These are phyloP conservation scores for Lichtheimia ornata DNA, from an alignment of 371 early-diverging fungal species.

Conservation along the genomic window DNA sequence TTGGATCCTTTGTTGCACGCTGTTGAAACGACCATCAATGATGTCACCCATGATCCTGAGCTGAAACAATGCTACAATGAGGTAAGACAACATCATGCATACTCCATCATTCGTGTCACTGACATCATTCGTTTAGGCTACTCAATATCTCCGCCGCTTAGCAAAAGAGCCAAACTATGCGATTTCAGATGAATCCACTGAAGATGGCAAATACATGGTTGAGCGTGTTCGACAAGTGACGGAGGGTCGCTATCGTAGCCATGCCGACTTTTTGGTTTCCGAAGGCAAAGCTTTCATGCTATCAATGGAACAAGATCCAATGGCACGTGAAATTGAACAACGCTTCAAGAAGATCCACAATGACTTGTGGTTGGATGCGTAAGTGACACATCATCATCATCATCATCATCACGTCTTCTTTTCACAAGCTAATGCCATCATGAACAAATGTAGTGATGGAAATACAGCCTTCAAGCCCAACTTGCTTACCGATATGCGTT, in stretches of 20 bases:
- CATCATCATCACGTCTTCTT: not conserved
- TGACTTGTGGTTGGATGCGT: conserved; percentile 38
- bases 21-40: conserved; percentile 32
- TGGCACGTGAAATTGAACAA: conserved; percentile 26
- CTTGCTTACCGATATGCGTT: conserved; percentile 55
- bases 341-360: conserved; percentile 28
- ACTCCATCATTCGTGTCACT: not conserved
- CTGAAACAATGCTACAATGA: conserved; percentile 34
- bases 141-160: conserved; percentile 24
- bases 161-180: conserved; percentile 33
- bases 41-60: conserved; percentile 32
- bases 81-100: conserved; percentile 7
- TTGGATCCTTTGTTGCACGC: conserved; percentile 44
- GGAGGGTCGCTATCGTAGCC: conserved; percentile 23
- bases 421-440: not conserved
- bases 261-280: conserved; percentile 21
- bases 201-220: conserved; percentile 32
- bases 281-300: conserved; percentile 14
- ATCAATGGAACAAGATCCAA: conserved; percentile 28
- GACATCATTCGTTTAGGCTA: conserved; percentile 4
- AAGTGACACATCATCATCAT: not conserved
- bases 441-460: conserved; percentile 37
- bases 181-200: conserved; percentile 21
- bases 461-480: conserved; percentile 57
- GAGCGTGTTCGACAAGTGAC: conserved; percentile 25